Conservation (phyloP, 2,329 filamentous ascomycete species). For the Dothideomycetes sp. region DNA sequence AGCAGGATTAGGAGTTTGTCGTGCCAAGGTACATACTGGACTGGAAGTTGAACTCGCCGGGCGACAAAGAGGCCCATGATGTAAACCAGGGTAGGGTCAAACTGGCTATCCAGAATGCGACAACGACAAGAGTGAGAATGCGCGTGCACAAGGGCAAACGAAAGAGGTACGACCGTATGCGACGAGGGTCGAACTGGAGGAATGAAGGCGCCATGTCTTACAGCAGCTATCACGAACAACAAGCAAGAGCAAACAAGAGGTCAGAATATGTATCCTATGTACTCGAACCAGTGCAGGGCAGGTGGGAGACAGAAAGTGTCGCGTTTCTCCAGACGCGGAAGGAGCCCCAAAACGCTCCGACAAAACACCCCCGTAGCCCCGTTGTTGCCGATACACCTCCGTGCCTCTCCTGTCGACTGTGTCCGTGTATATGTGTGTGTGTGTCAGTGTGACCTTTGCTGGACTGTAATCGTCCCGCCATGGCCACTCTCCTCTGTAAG, state of each 20-base stretch:
- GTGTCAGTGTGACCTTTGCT: too few species aligned
- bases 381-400: too few species aligned
- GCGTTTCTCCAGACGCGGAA: not conserved
- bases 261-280: too few species aligned
- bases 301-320: not conserved
- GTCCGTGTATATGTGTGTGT: too few species aligned
- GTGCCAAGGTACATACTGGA: conserved; percentile 45
- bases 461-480: too few species aligned
- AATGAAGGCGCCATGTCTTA: conserved; percentile 38
- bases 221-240: too few species aligned
- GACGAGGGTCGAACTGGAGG: conserved; percentile 58
- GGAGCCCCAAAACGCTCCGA: too few species aligned
- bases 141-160: conserved; percentile 85
- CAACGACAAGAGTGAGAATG: conserved; percentile 55
- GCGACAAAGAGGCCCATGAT: conserved; percentile 71
- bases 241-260: too few species aligned
- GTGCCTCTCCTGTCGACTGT: too few species aligned
- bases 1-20: conserved; percentile 7
- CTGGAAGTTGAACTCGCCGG: conserved; percentile 61
- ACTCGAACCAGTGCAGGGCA: not conserved
- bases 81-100: conserved; percentile 63
- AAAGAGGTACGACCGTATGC: conserved; percentile 71
- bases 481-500: conserved; percentile 21
- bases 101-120: conserved; percentile 59
- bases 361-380: too few species aligned